Conservation (phyloP, 257 asterid species). For the Misopates orontium region DNA sequence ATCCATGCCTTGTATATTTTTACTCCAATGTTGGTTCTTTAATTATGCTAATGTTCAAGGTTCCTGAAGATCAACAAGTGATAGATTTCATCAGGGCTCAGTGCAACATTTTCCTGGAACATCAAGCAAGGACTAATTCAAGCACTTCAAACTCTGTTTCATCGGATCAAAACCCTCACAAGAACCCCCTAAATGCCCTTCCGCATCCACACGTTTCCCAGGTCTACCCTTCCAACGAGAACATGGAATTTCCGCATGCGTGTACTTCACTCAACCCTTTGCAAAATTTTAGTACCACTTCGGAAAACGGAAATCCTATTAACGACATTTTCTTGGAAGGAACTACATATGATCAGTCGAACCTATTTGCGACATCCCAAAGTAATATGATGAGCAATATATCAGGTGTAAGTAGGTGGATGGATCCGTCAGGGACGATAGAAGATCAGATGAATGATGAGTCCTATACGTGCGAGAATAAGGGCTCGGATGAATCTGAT, state of each 20-base stretch:
- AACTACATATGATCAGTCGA: constrained; percentile 18
- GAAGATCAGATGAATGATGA: constrained; percentile 48
- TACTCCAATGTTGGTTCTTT: too few species aligned
- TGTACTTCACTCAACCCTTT: too few species aligned
- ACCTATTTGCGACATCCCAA: constrained; percentile 36
- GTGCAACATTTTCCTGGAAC: constrained; percentile 51
- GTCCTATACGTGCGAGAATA: constrained; percentile 50
- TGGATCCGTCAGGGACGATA: constrained; percentile 36
- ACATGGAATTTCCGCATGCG: constrained; percentile 35
- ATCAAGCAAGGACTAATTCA: constrained; percentile 45
- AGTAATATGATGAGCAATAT: constrained; percentile 32
- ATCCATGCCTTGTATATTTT: not conserved
- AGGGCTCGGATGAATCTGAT: constrained; percentile 67
- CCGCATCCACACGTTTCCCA: too few species aligned
- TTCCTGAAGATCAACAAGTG: constrained; percentile 64
- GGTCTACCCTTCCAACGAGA: constrained; percentile 23
- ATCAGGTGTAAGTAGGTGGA: constrained; percentile 26
- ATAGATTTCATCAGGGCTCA: constrained; percentile 55
- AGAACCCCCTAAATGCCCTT: too few species aligned
- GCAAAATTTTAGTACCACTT: constrained; percentile 29
- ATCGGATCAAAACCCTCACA: too few species aligned
- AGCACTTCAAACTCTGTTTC: too few species aligned
- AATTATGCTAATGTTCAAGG: constrained; percentile 41
- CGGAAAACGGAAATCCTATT: constrained; percentile 28
- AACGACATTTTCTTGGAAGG: constrained; percentile 43